These are phyloP conservation scores for Botrytis tulipae DNA, from an alignment of 2,329 filamentous ascomycete species.

Conservation along the genomic window DNA sequence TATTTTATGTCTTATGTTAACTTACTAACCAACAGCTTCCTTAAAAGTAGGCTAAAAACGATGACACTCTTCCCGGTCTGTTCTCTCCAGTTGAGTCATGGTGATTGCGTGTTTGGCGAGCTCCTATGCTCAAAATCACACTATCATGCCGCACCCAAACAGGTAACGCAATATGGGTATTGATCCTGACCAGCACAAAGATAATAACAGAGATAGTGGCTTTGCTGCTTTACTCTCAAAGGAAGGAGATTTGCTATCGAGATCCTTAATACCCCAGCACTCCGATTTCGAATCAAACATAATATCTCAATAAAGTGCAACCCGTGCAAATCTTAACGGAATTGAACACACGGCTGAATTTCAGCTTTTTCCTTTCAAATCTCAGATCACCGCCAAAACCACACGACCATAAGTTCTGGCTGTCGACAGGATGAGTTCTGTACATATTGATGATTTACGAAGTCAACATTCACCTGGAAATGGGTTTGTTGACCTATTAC, in stretches of 20 bases:
- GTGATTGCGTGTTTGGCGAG: neutral
- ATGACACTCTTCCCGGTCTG: neutral
- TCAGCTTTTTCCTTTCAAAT: neutral
- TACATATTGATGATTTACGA: constrained; percentile 20
- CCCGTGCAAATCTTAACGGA: neutral
- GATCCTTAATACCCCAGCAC: neutral
- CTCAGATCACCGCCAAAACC: constrained; percentile 2
- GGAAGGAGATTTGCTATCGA: neutral
- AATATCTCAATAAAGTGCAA: neutral
- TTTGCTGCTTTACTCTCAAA: neutral
- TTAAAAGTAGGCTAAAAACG: neutral
- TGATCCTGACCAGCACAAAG: neutral
- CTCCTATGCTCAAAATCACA: constrained; percentile 10
- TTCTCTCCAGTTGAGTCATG: neutral
- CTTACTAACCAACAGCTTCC: neutral
- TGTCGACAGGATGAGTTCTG: constrained; percentile 22
- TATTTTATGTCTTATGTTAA: neutral
- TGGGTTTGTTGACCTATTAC: constrained; percentile 9
- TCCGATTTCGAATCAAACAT: neutral
- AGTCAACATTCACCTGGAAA: constrained; percentile 13
- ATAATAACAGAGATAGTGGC: neutral
- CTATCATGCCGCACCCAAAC: neutral
- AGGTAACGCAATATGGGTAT: neutral
- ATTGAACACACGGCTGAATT: neutral
- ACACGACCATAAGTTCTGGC: neutral